phyloP scores from a whole-genome alignment of 1,284 basidiomycete genomes.

The Apiotrichum laibachii region DNA sequence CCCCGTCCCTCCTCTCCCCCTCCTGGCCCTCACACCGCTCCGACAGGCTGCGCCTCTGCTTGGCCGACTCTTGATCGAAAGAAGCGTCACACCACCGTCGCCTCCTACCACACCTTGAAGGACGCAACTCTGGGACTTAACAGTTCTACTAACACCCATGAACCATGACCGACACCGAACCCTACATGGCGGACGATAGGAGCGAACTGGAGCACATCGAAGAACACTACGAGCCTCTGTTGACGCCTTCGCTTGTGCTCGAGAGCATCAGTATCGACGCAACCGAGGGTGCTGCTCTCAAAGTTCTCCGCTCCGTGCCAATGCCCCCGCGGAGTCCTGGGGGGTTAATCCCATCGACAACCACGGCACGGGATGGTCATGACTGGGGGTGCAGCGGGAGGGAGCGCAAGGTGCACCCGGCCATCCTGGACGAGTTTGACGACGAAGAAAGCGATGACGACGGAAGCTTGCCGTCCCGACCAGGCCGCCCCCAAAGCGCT shows the following conservation, averaged over 20 bases:
- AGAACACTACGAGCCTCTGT: not conserved
- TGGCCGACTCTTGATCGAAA: no score
- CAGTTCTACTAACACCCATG: not conserved
- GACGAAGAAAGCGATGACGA: not conserved
- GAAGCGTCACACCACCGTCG: no score
- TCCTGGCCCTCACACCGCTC: no score
- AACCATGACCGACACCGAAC: not conserved
- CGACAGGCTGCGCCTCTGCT: no score
- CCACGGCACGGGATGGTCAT: not conserved
- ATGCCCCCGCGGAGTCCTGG: not conserved
- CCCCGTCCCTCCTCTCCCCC: no score
- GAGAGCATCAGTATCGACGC: not conserved
- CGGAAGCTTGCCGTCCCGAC: not conserved
- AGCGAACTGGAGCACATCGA: not conserved
- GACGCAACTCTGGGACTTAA: no score
- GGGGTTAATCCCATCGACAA: not conserved
- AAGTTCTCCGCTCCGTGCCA: not conserved
- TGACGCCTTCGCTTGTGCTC: slow-evolving; percentile 4
- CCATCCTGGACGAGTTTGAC: not conserved
- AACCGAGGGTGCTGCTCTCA: not conserved
- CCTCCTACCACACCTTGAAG: no score
- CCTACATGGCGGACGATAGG: no score
- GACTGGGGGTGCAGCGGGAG: slow-evolving; percentile 3
- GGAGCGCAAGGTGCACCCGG: not conserved
- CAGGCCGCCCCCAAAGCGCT: not conserved